These are phyloP conservation scores for Entonaema liquescens DNA, from an alignment of 495 filamentous ascomycete species.

Conservation along the genomic window DNA sequence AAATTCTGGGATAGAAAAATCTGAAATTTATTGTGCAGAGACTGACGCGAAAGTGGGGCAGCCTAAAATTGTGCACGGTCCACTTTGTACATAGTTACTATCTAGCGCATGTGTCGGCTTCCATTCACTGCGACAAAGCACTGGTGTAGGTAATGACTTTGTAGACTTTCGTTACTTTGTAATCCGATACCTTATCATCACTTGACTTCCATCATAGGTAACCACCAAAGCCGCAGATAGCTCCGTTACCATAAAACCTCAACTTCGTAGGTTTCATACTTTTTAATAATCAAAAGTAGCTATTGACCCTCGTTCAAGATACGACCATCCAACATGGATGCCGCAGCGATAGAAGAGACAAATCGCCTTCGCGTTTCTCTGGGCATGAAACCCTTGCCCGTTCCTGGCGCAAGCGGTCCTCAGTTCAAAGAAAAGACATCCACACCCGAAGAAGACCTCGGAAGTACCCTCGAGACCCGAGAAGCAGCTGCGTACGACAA, in stretches of 20 bases:
- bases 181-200: neutral
- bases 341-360: slow-evolving; percentile 88
- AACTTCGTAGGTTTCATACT: neutral
- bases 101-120: neutral
- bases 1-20: slow-evolving; percentile 29
- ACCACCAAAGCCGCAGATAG: neutral
- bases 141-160: neutral
- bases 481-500: slow-evolving; percentile 78
- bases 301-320: neutral
- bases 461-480: slow-evolving; percentile 81
- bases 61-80: slow-evolving; percentile 9
- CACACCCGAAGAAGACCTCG: slow-evolving; percentile 62
- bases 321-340: slow-evolving; percentile 68
- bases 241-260: neutral
- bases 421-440: slow-evolving; percentile 45
- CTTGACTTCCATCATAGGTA: neutral
- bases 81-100: slow-evolving; percentile 1
- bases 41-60: slow-evolving; percentile 26
- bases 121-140: neutral
- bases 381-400: slow-evolving; percentile 89
- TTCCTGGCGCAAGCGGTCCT: slow-evolving; percentile 68
- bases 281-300: neutral
- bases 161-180: neutral
- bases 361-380: slow-evolving; percentile 91
- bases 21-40: slow-evolving; percentile 36